A percentile compares a stretch with the other conserved stretches of the same genome.
phyloP scores from a whole-genome alignment of 345 rosid genomes.

The Citrus hindsii region DNA sequence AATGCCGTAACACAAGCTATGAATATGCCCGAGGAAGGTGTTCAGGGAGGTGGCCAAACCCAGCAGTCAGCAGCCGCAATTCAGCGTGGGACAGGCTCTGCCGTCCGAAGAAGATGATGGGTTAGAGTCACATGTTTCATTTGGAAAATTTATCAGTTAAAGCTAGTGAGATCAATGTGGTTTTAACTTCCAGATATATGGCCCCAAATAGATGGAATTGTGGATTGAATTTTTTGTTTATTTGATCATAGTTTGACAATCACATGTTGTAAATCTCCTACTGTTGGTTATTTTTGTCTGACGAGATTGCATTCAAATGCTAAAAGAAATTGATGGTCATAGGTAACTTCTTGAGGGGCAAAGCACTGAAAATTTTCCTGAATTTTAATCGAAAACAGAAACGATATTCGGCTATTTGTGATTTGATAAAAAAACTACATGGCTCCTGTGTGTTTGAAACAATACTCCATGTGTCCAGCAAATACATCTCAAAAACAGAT shows the following conservation, averaged over 20 bases:
- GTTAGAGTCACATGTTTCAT: not conserved
- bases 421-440: too few relatives aligned
- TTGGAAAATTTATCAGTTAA: not conserved
- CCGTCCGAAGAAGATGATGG: conserved; percentile 61
- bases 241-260: not conserved
- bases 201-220: not conserved
- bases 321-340: not conserved
- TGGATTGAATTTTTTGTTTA: not conserved
- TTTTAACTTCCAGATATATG: not conserved
- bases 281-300: not conserved
- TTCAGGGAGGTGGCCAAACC: conserved; percentile 40
- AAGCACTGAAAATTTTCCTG: not conserved
- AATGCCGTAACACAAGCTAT: conserved; percentile 92
- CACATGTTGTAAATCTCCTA: not conserved
- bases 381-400: not conserved
- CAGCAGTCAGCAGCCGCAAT: conserved; percentile 40
- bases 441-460: too few relatives aligned
- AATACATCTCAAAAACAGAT: too few relatives aligned
- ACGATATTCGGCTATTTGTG: too few relatives aligned
- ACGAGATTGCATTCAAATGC: not conserved
- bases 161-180: not conserved
- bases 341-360: not conserved
- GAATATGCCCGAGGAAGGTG: conserved; percentile 79
- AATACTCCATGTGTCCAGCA: too few relatives aligned
- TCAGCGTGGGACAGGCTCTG: conserved; percentile 43